Conservation (phyloP, 75 land plant species). For the Gnetum montanum region DNA sequence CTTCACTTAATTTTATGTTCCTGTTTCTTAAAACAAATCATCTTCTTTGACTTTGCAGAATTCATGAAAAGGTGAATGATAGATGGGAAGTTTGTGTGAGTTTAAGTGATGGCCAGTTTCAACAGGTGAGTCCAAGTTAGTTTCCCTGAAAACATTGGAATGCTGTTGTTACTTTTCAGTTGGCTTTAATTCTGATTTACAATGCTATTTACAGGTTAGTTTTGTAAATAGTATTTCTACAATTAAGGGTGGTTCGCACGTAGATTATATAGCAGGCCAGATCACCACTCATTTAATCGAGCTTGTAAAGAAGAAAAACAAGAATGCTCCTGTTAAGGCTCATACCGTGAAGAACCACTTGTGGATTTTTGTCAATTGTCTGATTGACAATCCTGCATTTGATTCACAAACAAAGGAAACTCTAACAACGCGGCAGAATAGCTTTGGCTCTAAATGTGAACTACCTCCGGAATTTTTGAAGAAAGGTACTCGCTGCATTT, state of each 20-base stretch:
- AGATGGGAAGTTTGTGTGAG: constrained; percentile 93
- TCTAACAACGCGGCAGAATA: constrained; percentile 74
- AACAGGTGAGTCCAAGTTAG: constrained; percentile 53
- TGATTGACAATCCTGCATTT: constrained; percentile 97
- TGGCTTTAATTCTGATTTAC: neutral
- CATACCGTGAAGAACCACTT: constrained; percentile 78
- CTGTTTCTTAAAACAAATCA: neutral
- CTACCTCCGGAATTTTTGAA: constrained; percentile 69
- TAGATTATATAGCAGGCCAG: constrained; percentile 75
- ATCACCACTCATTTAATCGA: constrained; percentile 47
- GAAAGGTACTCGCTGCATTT: constrained; percentile 41
- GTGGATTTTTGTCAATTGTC: constrained; percentile 98
- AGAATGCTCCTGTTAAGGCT: constrained; percentile 68
- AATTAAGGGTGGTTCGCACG: constrained; percentile 95
- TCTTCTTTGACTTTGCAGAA: constrained; percentile 24
- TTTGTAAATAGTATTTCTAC: constrained; percentile 91
- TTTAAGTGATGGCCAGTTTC: constrained; percentile 92
- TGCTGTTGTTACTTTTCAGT: neutral
- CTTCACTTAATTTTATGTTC: neutral
- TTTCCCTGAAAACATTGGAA: neutral
- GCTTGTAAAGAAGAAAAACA: constrained; percentile 88
- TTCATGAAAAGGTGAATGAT: constrained; percentile 59
- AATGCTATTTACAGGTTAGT: constrained; percentile 66
- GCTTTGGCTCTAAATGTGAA: constrained; percentile 91
- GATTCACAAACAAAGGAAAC: constrained; percentile 99